Percentiles rank a stretch among this genome's conserved stretches.
Evolutionary conservation across 139 green algal genomes (phyloP).

Genomic region (Limnomonas spitsbergensis): DNA sequence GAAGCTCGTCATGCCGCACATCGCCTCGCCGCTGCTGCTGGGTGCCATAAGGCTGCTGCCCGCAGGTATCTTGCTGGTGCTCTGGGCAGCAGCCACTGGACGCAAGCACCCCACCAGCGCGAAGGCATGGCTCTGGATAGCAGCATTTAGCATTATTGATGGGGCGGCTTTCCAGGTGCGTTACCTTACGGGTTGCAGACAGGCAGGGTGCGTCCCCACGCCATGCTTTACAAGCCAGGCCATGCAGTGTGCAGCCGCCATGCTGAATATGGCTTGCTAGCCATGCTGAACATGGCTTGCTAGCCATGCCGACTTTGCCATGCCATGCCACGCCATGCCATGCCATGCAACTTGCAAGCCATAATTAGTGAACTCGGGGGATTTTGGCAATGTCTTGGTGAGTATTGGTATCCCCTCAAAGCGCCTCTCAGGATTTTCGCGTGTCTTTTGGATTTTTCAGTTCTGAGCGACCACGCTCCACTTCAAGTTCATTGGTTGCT

Average conservation of each 20-base stretch:
- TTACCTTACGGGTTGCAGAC: background rate
- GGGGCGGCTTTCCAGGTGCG: conserved; percentile 88
- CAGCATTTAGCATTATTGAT: conserved; percentile 87
- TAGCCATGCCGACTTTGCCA: no score
- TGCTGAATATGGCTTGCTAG: background rate
- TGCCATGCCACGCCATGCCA: no score
- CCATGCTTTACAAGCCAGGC: background rate
- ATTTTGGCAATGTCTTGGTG: no score
- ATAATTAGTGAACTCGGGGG: no score
- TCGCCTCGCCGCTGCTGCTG: conserved; percentile 84
- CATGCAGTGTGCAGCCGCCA: background rate
- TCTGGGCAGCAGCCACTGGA: conserved; percentile 68
- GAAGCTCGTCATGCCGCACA: conserved; percentile 49
- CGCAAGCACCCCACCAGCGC: conserved; percentile 55
- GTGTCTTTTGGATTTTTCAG: no score
- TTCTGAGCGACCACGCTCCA: no score
- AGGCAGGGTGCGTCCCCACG: no score
- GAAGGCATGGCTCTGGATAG: conserved; percentile 80
- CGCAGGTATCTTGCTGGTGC: conserved; percentile 77
- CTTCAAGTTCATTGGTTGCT: no score
- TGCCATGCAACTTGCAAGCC: no score
- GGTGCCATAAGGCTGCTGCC: conserved; percentile 83
- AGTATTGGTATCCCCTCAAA: no score
- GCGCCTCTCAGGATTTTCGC: no score
- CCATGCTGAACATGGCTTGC: no score